Base-by-base conservation (phyloP, 768 basidiomycete species). In the Hortiboletus flavorubellus region DNA sequence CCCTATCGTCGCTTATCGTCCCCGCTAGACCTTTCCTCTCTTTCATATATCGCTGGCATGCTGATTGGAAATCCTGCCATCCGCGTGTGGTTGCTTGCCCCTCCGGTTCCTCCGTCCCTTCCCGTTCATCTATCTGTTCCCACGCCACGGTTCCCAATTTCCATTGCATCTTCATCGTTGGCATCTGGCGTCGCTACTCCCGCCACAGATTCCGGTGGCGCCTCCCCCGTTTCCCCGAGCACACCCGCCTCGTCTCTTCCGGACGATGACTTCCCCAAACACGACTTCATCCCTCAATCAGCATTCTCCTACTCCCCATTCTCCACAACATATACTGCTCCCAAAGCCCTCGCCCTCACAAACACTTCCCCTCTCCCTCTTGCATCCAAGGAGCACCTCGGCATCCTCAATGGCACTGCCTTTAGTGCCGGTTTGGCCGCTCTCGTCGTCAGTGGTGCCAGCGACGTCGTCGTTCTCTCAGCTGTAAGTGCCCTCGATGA, bases 351-450 rank as follows among this genome's bases (percentile, higher is more conserved):
- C 33, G 73, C 76, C 2, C 75, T 76, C 21, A 85, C 89, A 58
- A 72, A 76, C 37, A 81, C 91, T 29, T 70, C 77, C 42, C 87
- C 90, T 2, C 76, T 93, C 51, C 72, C 81, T 26, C 80, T 91
- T 16, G 80, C 77, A 4, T 85, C 84, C 15, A 91, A 91, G 69
- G 89, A 91, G 51, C 89, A 89, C 59, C 79, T 91, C 14, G 90
- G 89, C 12, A 82, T 91, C 49, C 72, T 91, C 40, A 94, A 94
- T 66, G 93, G 92, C 47, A 92, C 91, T 2, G 89, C 90, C 0
- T 92, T 92, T 71, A 89, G 87, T 34, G 84, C 91, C 0, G 84
- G 89, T 8, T 81, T 91, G n/a, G 87, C 83, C 5, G 77, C 86
- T 8, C 77, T 94, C 15, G 89, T 86, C 9, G 72, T 91, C 50